Evolutionary conservation across 192 early-diverging fungal genomes (phyloP), one percentile per base, ranked within the genome.

Genomic region (Rhizophlyctis rosea): DNA sequence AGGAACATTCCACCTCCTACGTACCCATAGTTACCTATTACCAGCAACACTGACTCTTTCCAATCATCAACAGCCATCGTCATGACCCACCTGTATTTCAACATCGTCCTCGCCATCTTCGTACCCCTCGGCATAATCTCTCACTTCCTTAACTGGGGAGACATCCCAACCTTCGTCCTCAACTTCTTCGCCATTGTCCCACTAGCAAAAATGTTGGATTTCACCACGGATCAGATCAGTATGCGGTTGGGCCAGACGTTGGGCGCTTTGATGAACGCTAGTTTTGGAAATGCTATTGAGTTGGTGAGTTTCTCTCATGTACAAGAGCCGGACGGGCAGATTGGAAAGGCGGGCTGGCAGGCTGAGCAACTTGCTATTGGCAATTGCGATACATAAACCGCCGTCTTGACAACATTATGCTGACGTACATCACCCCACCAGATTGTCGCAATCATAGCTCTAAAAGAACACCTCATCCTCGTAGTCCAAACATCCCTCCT

Each of bases 161-260:
- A 86, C 11, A 75, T 83, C 4, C 62, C 76, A 18, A 71, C 81
- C 18, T 98, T 98, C 74, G 51, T 87, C 34, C 70, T 94, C 51
- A 96, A 96, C 73, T 93, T 94, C 49, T 62, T 91, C 47, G 92
- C 91, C 25, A 90, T 96, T 61, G 76, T 98, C 25, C 91, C 92
- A 7, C 76, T 95, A 35, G 94, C 93, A 7, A 88, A 91, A 74
- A 76, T 98, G 54, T 81, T 98, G 34, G 92, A 88, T 18, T 87
- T 91, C 69, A 82, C 86, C 1, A 98, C 92, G 3, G 95, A 98
- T 59, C 90, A 98, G 53, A 67, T 94, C 3, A 44, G 39, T 44
- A 44, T 44, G 64, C 64, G 16, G 28, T 72, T 16, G 34, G 64
- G 34, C 60, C 63, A 68, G 34, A 74, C 79, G 1, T 76, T 95